phyloP scores from a whole-genome alignment of 1,284 basidiomycete species.

The Pisolithus thermaeus region DNA sequence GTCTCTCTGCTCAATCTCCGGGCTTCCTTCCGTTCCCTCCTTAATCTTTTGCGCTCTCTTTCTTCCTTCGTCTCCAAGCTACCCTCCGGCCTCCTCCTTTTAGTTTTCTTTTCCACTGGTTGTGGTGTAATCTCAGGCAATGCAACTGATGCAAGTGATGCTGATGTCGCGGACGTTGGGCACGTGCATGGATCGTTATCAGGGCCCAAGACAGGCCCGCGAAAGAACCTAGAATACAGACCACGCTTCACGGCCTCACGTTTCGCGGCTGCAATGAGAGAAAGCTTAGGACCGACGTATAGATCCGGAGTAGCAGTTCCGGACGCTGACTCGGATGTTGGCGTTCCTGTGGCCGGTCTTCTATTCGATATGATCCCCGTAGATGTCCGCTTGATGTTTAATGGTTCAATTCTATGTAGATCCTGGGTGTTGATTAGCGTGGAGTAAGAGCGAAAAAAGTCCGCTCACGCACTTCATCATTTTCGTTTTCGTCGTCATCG shows the following conservation, averaged over 20 bases:
- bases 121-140: not conserved
- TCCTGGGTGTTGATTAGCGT: conserved; percentile 8
- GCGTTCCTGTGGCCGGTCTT: conserved; percentile 48
- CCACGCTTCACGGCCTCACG: conserved; percentile 68
- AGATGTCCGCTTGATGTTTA: conserved; percentile 49
- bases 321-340: conserved; percentile 49
- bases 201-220: conserved; percentile 60
- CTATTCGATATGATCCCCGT: conserved; percentile 77
- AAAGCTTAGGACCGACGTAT: conserved; percentile 33
- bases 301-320: conserved; percentile 42
- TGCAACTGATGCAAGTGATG: not conserved
- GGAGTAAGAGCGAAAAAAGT: not conserved
- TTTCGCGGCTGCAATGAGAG: conserved; percentile 63
- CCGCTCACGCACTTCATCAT: conserved; percentile 23
- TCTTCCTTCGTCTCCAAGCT: conserved; percentile 16
- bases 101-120: not conserved
- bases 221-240: conserved; percentile 78
- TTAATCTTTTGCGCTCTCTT: conserved; percentile 20
- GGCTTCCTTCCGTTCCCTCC: conserved; percentile 18
- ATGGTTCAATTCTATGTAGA: conserved; percentile 4
- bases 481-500: conserved; percentile 38
- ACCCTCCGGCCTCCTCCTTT: conserved; percentile 11
- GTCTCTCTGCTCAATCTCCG: conserved; percentile 13
- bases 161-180: not conserved
- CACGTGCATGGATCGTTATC: conserved; percentile 20